Evolutionary conservation across 495 filamentous ascomycete genomes (phyloP).

Genomic region (Podospora anserina): DNA sequence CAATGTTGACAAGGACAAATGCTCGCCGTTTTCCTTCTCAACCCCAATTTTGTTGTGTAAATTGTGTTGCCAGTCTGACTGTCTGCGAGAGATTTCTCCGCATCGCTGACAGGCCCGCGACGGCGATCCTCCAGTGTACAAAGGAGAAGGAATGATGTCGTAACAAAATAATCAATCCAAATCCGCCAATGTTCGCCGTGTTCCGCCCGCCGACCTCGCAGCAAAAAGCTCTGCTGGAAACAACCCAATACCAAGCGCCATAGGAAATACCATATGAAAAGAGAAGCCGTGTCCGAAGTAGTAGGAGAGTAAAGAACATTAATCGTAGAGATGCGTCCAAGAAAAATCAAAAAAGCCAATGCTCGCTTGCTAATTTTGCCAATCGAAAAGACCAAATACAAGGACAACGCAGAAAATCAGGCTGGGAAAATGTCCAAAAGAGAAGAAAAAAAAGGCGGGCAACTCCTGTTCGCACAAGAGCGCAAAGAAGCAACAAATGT

Average conservation of each 20-base stretch:
- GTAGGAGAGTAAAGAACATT: constrained; percentile 11
- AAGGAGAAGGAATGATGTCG: constrained; percentile 11
- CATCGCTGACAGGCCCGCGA: constrained; percentile 11
- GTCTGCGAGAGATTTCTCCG: constrained; percentile 24
- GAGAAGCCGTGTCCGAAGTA: neutral
- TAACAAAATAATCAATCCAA: constrained; percentile 16
- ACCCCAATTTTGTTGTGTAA: constrained; percentile 10
- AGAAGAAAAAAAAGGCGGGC: constrained; percentile 6
- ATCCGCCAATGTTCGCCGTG: constrained; percentile 22
- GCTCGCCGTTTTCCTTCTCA: neutral
- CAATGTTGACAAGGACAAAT: neutral
- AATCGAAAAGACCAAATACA: neutral
- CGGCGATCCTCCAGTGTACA: constrained; percentile 12
- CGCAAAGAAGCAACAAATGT: constrained; percentile 5
- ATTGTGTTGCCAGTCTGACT: constrained; percentile 6
- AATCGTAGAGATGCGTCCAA: constrained; percentile 21
- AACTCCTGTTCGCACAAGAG: constrained; percentile 1
- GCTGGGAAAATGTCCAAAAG: neutral
- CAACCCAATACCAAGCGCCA: constrained; percentile 30
- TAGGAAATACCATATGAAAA: constrained; percentile 9
- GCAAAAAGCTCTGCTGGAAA: constrained; percentile 27
- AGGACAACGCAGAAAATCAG: constrained; percentile 7
- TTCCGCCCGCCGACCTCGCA: constrained; percentile 20
- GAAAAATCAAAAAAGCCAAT: constrained; percentile 23
- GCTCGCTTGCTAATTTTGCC: constrained; percentile 32